These are phyloP conservation scores for Wickerhamiella sorbophila DNA, from an alignment of 805 yeast genomes.

Conservation along the genomic window DNA sequence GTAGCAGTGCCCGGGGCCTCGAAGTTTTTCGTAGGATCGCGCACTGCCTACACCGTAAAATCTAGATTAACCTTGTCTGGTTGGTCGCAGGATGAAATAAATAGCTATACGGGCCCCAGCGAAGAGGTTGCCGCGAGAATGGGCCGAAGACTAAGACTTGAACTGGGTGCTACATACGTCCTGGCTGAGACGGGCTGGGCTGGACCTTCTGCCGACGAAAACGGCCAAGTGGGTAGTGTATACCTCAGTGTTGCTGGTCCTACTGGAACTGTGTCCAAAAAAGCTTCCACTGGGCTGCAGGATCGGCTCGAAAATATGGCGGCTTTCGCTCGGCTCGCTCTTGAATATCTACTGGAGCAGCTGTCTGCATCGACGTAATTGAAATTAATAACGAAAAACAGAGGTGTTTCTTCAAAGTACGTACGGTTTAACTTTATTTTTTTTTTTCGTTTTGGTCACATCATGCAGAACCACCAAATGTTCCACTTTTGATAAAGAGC, in stretches of 20 bases:
- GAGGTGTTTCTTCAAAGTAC: no score
- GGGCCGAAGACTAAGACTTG: conserved; percentile 67
- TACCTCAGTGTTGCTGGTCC: conserved; percentile 63
- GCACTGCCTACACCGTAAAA: conserved; percentile 60
- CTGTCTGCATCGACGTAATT: no score
- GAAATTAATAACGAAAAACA: no score
- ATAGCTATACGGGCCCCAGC: conserved; percentile 66
- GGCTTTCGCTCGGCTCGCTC: conserved; percentile 52
- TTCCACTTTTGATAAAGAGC: no score
- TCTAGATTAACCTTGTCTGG: conserved; percentile 65
- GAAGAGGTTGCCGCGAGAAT: conserved; percentile 59
- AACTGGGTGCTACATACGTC: conserved; percentile 70
- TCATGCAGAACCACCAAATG: no score
- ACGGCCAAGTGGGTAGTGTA: conserved; percentile 39
- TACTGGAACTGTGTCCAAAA: conserved; percentile 32
- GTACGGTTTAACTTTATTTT: no score
- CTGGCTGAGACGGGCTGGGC: conserved; percentile 82
- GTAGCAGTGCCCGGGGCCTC: conserved; percentile 82
- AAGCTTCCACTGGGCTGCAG: conserved; percentile 30
- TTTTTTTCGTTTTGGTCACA: no score
- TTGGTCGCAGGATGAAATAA: conserved; percentile 59
- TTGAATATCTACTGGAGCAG: conserved; percentile 37
- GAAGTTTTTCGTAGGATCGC: conserved; percentile 69
- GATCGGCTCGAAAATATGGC: conserved; percentile 63
- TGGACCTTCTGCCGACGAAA: conserved; percentile 44